These are phyloP conservation scores for Eucalyptus albens DNA, from an alignment of 345 rosid species.

Conservation along the genomic window DNA sequence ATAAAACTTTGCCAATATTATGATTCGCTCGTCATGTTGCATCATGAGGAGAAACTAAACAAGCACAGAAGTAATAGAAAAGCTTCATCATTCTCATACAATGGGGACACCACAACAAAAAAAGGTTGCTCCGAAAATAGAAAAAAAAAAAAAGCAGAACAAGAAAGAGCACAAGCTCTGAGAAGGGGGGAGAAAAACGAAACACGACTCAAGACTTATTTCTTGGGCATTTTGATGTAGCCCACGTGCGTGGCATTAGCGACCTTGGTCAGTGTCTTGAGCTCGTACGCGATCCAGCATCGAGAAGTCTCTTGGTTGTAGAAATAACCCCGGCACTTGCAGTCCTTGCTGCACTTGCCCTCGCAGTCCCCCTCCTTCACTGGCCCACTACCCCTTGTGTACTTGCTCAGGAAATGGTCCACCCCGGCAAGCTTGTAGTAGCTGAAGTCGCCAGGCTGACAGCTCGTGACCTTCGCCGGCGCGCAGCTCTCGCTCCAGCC, in stretches of 20 bases:
- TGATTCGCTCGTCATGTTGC: not conserved
- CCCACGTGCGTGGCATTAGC: slow-evolving; percentile 10
- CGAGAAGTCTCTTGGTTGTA: not conserved
- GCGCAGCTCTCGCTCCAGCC: slow-evolving; percentile 34
- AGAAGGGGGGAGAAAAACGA: fast-evolving
- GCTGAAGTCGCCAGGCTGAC: slow-evolving; percentile 5
- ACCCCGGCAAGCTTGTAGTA: slow-evolving; percentile 42
- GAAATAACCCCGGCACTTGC: slow-evolving; percentile 14
- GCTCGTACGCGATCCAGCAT: slow-evolving; percentile 23
- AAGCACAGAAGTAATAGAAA: not conserved
- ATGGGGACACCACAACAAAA: not conserved
- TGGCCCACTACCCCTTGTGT: slow-evolving; percentile 17
- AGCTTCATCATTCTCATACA: not conserved
- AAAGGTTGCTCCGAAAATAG: not conserved
- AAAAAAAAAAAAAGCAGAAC: no score
- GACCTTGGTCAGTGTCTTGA: slow-evolving; percentile 12
- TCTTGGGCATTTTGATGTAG: slow-evolving; percentile 4
- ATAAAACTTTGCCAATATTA: not conserved
- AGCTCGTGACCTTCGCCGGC: slow-evolving; percentile 1
- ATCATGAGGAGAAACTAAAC: not conserved
- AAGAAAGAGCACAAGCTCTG: not conserved
- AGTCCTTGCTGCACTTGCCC: slow-evolving; percentile 31
- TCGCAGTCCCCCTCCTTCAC: slow-evolving; percentile 29
- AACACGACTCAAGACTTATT: not conserved
- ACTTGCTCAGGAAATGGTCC: slow-evolving; percentile 33